phyloP scores from a whole-genome alignment of 108 stramenopile species.

The Cyclostephanos invisitatus region DNA sequence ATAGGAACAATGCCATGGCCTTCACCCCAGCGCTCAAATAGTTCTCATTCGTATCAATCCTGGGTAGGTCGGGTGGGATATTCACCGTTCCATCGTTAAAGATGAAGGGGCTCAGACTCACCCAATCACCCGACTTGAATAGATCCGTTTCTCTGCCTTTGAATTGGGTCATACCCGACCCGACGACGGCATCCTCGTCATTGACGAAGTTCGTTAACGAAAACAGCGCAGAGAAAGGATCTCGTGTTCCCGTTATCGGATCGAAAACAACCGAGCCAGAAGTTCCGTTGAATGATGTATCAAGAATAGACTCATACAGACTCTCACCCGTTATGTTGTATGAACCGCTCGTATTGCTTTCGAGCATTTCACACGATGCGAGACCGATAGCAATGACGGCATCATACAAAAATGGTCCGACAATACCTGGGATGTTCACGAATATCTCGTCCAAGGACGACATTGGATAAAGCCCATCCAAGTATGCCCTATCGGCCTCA shows the following conservation, averaged over 20 bases:
- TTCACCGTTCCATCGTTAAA: conserved; percentile 51
- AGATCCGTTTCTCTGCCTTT: conserved; percentile 28
- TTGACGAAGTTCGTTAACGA: conserved; percentile 41
- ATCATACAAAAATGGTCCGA: conserved; percentile 49
- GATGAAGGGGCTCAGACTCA: conserved; percentile 21
- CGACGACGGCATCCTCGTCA: conserved; percentile 5
- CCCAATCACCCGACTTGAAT: conserved; percentile 51
- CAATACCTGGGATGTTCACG: conserved; percentile 7
- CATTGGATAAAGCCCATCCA: neutral
- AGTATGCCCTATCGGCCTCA: conserved; percentile 1
- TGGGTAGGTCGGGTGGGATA: conserved; percentile 42
- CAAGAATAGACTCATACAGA: conserved; percentile 37
- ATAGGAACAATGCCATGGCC: conserved; percentile 14
- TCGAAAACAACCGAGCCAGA: conserved; percentile 47
- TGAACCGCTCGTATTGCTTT: neutral
- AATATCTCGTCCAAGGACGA: neutral
- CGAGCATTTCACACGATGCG: conserved; percentile 38
- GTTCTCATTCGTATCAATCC: conserved; percentile 9
- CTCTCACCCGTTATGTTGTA: conserved; percentile 36
- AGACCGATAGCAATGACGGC: conserved; percentile 61
- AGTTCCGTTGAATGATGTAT: conserved; percentile 48
- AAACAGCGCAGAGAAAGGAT: conserved; percentile 43
- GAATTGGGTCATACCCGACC: conserved; percentile 15
- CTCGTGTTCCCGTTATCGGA: conserved; percentile 50
- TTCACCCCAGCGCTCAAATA: conserved; percentile 15